Base-by-base conservation (phyloP, 305 asterid species). In the Fraxinus ornus region DNA sequence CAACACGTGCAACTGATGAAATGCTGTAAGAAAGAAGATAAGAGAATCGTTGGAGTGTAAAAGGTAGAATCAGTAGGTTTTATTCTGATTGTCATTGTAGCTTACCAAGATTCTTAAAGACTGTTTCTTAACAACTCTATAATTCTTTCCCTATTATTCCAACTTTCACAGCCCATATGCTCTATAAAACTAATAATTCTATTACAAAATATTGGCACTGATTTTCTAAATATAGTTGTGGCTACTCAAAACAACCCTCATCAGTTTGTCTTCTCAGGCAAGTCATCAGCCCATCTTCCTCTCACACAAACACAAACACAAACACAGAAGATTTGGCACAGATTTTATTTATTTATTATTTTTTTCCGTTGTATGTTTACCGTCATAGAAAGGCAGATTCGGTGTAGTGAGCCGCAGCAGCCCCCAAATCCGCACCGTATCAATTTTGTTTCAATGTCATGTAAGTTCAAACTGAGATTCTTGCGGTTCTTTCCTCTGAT, bases 201-300 rank as follows among this genome's bases (percentile, higher is more conserved):
- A 72, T 85, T 76, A 39, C 47, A 30, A 89, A 87, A 79, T 73
- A 77, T 76, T 37, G 76, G 44, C 22, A 4, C 9, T 75, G 60
- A 3, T 60, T 84, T 84, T 86, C 83, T 78, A 84, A 71, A 75
- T 71, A 78, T 82, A 79, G 91, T 88, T 93, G 87, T 74, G 89
- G 83, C 93, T 76, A 86, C 91, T 85, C 86, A 52, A 81, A 91
- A 86, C 95, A 84, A 90, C 93, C 83, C 87, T 80, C 39, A 76
- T 66, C 85, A 80, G 36, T 82, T 62, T 21, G 60, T 39, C 9
- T 66, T 30, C 77, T 70, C 24, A 79, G 79, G 78, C 64, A 32
- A 10, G 73, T 76, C 84, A 64, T 26, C 55, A 47, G n/a, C 60
- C 82, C 39, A 26, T 60, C 83, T 76, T 39, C 24, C 75, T 12